These are phyloP conservation scores for Cytospora chrysosperma DNA, from an alignment of 2,329 filamentous ascomycete genomes.

Conservation along the genomic window DNA sequence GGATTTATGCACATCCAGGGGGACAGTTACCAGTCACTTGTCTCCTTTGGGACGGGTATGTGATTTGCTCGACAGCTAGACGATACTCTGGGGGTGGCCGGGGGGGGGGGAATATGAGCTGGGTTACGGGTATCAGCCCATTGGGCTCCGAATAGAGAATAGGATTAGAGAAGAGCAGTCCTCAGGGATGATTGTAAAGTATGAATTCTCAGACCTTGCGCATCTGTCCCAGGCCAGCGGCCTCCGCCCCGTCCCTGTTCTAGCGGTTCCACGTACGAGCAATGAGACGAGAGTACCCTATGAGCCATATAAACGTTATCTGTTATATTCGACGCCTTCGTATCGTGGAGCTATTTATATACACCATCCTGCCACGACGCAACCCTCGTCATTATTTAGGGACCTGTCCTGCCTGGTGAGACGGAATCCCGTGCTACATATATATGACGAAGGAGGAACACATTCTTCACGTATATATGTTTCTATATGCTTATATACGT, in stretches of 20 bases:
- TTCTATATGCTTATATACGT: no score
- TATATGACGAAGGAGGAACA: no score
- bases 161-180: neutral
- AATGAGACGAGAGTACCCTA: no score
- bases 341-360: neutral
- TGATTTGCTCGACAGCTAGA: neutral
- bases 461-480: no score
- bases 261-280: neutral
- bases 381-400: no score
- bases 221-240: neutral
- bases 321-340: neutral
- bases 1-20: neutral
- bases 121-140: neutral
- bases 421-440: no score
- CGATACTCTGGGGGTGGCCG: neutral
- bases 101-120: neutral
- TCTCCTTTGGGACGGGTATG: neutral
- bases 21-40: neutral
- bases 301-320: neutral
- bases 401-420: no score
- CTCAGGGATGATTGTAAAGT: neutral
- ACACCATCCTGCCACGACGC: neutral
- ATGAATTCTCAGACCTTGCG: neutral
- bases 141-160: neutral
- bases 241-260: neutral